Evolutionary conservation across 371 early-diverging fungal genomes (phyloP), one percentile per base, ranked within the genome.

Genomic region (Massospora cicadina): DNA sequence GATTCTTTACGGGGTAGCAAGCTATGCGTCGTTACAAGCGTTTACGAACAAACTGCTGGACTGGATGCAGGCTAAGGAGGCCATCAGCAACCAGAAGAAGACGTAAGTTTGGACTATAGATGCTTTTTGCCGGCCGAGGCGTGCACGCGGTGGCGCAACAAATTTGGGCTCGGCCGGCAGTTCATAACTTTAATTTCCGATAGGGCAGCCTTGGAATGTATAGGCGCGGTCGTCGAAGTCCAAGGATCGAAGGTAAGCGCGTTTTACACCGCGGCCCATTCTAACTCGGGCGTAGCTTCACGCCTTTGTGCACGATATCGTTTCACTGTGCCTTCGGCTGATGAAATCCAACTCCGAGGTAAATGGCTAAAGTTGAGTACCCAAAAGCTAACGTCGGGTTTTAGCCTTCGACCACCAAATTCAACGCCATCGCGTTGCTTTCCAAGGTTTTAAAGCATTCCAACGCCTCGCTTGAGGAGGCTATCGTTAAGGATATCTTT

Each of bases 61-160:
- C 21, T 33, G 23, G 33, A 33, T 63, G 33, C 33, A 63, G 10
- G 33, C 63, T 13, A 63, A 63, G 30, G 63, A 63, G 28, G 53
- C 63, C 23, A 54, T 63, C 12, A 54, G 29, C 28, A n/a, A n/a
- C n/a, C 33, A 63, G 25, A 63, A 63, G 27, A 63, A 63, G 26
- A 63, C 33, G 63, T 63, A 63, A 63, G 3, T 28, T 63, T 26
- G 53, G n/a, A 30, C 21, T 2, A 17, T 31, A 5, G 17, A 1
- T 60, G 24, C 23, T 54, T 26, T 54, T 25, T 7, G 7, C 23
- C 29, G 7, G 1, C 33, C 26, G 54, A n/a, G n/a, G n/a, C n/a
- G n/a, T n/a, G n/a, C n/a, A n/a, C n/a, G n/a, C n/a, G n/a, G n/a
- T n/a, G n/a, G n/a, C n/a, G n/a, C n/a, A n/a, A n/a, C n/a, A n/a